These are phyloP conservation scores for Diaporthe citri DNA, from an alignment of 2,329 filamentous ascomycete genomes.

Conservation along the genomic window DNA sequence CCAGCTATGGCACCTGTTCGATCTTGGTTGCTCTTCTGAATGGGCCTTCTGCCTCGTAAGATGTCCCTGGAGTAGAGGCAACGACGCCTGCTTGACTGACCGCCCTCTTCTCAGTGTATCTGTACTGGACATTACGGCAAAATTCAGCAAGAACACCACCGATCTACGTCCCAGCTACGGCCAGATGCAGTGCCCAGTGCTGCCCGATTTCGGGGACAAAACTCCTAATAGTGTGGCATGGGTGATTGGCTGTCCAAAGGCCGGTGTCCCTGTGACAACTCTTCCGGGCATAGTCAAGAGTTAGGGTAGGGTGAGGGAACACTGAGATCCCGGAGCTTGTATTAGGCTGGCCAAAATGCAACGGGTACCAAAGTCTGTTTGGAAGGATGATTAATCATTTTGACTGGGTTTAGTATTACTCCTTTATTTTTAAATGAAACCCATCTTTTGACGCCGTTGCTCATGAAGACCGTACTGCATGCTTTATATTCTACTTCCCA, in stretches of 20 bases:
- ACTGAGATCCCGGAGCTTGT: background rate
- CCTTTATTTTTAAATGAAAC: background rate
- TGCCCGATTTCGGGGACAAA: background rate
- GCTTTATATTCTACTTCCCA: background rate
- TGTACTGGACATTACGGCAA: background rate
- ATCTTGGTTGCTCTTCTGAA: background rate
- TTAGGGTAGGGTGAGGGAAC: background rate
- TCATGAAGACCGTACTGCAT: background rate
- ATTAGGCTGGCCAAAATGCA: background rate
- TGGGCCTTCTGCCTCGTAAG: background rate
- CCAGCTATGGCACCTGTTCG: background rate
- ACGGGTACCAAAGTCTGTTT: background rate
- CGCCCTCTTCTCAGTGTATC: background rate
- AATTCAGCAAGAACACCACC: background rate
- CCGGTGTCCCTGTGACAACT: background rate
- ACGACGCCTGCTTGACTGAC: background rate
- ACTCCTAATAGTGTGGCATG: background rate
- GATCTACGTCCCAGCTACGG: background rate
- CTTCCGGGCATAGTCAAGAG: background rate
- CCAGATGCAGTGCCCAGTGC: background rate
- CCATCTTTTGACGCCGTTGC: background rate
- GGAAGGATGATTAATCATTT: background rate
- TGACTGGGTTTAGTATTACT: background rate
- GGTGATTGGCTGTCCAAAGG: constrained; percentile 10
- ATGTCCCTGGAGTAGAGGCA: background rate